phyloP scores from a whole-genome alignment of 306 rosid species.

The Myrica gale region DNA sequence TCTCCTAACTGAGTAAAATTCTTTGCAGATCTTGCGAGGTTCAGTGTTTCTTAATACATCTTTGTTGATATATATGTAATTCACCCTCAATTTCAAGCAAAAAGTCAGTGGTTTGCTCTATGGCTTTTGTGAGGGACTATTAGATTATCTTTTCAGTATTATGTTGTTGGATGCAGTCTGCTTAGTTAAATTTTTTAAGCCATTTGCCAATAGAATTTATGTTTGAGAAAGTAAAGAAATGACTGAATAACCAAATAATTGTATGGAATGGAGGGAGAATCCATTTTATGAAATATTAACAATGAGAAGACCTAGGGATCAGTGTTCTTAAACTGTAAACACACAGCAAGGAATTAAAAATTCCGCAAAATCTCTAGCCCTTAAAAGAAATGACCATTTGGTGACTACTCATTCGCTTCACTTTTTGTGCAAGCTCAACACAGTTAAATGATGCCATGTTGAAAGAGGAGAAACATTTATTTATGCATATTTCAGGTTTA shows the following conservation, averaged over 20 bases:
- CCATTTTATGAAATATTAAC: neutral
- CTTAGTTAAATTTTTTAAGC: neutral
- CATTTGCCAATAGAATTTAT: neutral
- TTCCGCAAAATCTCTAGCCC: neutral
- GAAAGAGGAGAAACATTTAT: constrained; percentile 10
- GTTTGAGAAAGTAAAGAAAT: neutral
- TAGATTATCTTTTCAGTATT: neutral
- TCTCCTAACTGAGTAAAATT: constrained; percentile 73
- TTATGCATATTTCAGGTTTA: constrained; percentile 55
- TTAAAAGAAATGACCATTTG: neutral
- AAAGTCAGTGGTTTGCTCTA: neutral
- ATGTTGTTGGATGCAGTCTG: neutral
- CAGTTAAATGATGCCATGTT: neutral
- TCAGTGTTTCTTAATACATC: neutral
- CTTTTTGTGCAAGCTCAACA: neutral
- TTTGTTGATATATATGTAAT: neutral
- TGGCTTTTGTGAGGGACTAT: neutral
- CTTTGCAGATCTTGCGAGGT: constrained; percentile 8
- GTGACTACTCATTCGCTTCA: neutral
- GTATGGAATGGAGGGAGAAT: neutral
- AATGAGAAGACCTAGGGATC: neutral
- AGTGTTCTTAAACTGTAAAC: neutral
- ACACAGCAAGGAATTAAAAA: neutral
- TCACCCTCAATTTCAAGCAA: neutral
- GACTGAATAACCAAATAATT: neutral